A percentile compares a stretch with the other conserved stretches of the same genome.
Evolutionary conservation across 208 protist species (phyloP).

Genomic region (Zelonia costaricensis): DNA sequence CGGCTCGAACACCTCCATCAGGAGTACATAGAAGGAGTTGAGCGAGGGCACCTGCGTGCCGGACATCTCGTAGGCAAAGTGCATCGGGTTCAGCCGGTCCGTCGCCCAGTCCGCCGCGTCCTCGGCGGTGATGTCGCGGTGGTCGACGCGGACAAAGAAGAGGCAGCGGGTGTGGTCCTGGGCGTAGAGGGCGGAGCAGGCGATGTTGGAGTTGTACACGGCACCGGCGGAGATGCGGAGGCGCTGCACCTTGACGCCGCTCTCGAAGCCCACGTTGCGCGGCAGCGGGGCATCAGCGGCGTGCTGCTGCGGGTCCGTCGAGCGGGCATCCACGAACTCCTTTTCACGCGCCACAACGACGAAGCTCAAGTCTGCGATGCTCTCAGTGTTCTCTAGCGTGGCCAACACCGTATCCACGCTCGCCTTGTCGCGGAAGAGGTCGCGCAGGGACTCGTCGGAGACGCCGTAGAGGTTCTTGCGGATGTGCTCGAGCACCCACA

Average conservation of each 20-base stretch:
- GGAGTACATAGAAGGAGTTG: constrained; percentile 69
- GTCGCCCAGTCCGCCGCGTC: constrained; percentile 60
- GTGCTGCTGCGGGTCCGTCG: constrained; percentile 1
- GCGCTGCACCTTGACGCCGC: constrained; percentile 25
- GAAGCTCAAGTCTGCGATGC: constrained; percentile 45
- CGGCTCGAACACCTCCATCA: constrained; percentile 81
- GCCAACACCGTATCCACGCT: constrained; percentile 42
- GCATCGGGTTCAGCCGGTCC: constrained; percentile 56
- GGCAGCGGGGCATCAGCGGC: neutral
- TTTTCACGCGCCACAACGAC: constrained; percentile 62
- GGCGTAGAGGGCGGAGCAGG: constrained; percentile 70
- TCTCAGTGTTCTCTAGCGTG: constrained; percentile 54
- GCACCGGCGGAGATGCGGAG: constrained; percentile 58
- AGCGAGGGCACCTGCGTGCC: constrained; percentile 83
- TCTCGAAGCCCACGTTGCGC: neutral
- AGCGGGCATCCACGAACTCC: constrained; percentile 27
- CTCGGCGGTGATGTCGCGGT: constrained; percentile 59
- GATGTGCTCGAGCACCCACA: constrained; percentile 69
- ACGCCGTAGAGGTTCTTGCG: constrained; percentile 66
- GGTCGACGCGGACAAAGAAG: constrained; percentile 74
- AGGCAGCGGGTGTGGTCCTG: constrained; percentile 81
- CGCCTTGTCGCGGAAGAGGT: constrained; percentile 52
- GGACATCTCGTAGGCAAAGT: constrained; percentile 79
- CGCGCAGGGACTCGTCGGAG: constrained; percentile 40
- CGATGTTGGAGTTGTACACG: constrained; percentile 85